Evolutionary conservation across 2,329 filamentous ascomycete genomes (phyloP), one percentile per base, ranked within the genome.

Genomic region (Colletotrichum liaoningense): DNA sequence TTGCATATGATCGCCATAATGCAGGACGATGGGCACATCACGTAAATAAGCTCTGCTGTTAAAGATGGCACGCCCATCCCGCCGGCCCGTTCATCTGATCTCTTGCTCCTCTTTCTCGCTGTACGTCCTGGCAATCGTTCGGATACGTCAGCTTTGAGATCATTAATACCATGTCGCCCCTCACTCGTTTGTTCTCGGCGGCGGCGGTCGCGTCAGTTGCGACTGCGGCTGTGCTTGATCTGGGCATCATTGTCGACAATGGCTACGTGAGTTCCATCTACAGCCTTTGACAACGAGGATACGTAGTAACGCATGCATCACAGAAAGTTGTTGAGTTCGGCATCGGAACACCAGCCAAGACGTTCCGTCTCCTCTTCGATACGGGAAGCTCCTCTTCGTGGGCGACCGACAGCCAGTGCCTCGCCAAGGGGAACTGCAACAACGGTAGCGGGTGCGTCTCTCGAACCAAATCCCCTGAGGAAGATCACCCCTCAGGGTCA

Each of bases 341-440:
- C 2, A 72, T 80, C 12, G 82, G 82, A 52, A 81, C 79, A 4
- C 82, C 82, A 0, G 49, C 75, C 11, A 75, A 78, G 59, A 74
- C 67, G 0, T 78, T 79, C 68, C 73, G 75, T 1, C 77, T 84
- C 5, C 69, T 77, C 12, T 83, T 82, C 69, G 81, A 83, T 72
- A 83, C 81, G 0, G 82, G 82, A 26, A 83, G 80, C 65, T 67
- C 81, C 1, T 79, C 82, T 0, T 66, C 81, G 1, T 84, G 82
- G 81, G 77, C 82, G 5, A 69, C 81, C 46, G 79, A 80, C 35
- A 60, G 26, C 14, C 35, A 82, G 79, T 73, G 77, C 19, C 42
- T 49, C 78, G 5, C 62, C 22, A 46, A 55, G 19, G 33, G 30
- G 1, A 74, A 69, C 1, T 83, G 82, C 58, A 4, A 58, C 3